These are phyloP conservation scores for Andalucia godoyi DNA, from an alignment of 78 protist species.

Conservation along the genomic window DNA sequence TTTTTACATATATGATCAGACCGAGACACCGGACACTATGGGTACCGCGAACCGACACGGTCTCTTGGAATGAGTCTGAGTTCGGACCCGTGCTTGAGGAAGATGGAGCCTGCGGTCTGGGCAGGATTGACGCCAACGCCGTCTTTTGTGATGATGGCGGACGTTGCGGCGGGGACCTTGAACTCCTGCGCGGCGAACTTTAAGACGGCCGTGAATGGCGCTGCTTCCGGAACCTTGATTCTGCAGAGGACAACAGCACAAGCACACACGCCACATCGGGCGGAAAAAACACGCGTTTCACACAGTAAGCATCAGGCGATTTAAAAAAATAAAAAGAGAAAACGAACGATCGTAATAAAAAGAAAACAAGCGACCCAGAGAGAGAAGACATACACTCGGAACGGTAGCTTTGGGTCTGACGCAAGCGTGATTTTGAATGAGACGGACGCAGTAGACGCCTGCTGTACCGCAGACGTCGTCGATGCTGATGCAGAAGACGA, in stretches of 20 bases:
- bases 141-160: slow-evolving; percentile 51
- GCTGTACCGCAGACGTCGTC: too few species aligned
- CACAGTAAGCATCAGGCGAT: background rate
- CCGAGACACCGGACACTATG: too few species aligned
- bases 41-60: slow-evolving; percentile 41
- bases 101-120: slow-evolving; percentile 68
- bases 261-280: background rate
- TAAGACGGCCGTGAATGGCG: slow-evolving; percentile 84
- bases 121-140: slow-evolving; percentile 86
- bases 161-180: slow-evolving; percentile 17
- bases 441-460: too few species aligned
- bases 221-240: slow-evolving; percentile 68
- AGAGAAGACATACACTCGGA: slow-evolving; percentile 41
- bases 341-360: background rate
- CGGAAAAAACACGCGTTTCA: background rate
- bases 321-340: background rate
- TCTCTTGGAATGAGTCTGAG: slow-evolving; percentile 77
- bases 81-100: slow-evolving; percentile 72
- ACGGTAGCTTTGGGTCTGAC: slow-evolving; percentile 80
- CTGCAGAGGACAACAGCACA: too few species aligned
- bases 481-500: too few species aligned
- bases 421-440: slow-evolving; percentile 70
- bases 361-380: background rate
- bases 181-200: slow-evolving; percentile 79
- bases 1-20: too few species aligned